Percentiles rank a stretch among this genome's conserved stretches.
These are phyloP conservation scores for Hortiboletus campestris DNA, from an alignment of 768 basidiomycete species.

Conservation along the genomic window DNA sequence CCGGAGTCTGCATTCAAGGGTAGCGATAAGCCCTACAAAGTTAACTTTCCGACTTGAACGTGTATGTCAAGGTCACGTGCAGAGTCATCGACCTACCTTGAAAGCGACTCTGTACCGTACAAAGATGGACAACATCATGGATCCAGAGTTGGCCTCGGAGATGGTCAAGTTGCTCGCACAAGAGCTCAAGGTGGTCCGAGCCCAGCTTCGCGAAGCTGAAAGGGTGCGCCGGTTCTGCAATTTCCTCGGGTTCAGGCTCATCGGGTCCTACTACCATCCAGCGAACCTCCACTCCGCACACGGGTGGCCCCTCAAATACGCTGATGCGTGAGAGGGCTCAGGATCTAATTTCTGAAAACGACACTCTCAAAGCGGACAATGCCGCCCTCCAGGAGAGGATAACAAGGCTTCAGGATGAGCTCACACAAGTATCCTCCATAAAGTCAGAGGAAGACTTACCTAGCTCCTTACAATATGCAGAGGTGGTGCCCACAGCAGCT, in stretches of 20 bases:
- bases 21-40: slow-evolving; percentile 11
- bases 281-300: slow-evolving; percentile 6
- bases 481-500: slow-evolving; percentile 1
- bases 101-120: neutral
- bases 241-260: neutral
- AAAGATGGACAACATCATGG: slow-evolving; percentile 22
- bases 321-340: slow-evolving; percentile 6
- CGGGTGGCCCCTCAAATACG: neutral
- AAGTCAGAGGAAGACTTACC: slow-evolving; percentile 17
- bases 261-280: neutral
- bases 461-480: slow-evolving; percentile 1
- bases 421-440: slow-evolving; percentile 4
- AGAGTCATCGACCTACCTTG: neutral
- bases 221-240: slow-evolving; percentile 7
- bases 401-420: slow-evolving; percentile 12
- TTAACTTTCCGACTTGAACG: too few species aligned
- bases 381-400: slow-evolving; percentile 14
- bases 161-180: slow-evolving; percentile 25
- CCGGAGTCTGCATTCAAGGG: slow-evolving; percentile 27
- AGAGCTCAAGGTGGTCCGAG: slow-evolving; percentile 23
- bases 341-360: slow-evolving; percentile 16
- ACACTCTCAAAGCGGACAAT: slow-evolving; percentile 20
- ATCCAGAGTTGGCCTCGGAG: slow-evolving; percentile 26
- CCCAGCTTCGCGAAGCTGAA: slow-evolving; percentile 22
- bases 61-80: slow-evolving; percentile 12